Evolutionary conservation across 1,284 basidiomycete species (phyloP), one percentile per base, ranked within the genome.

Genomic region (Moniliella sp.): DNA sequence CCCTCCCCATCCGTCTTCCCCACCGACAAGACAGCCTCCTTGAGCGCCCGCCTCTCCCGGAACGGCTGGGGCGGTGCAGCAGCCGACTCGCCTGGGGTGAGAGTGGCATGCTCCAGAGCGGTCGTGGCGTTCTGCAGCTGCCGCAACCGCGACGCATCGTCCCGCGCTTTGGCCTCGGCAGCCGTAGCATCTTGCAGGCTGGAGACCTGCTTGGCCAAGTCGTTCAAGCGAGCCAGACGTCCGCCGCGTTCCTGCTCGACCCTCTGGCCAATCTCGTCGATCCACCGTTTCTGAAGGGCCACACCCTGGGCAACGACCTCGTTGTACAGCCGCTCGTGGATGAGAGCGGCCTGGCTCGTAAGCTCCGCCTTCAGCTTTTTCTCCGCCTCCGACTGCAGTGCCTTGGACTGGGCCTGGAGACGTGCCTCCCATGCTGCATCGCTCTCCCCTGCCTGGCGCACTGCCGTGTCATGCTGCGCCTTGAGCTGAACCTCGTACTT

Each of bases 191-290:
- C n/a, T n/a, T n/a, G n/a, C n/a, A n/a, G n/a, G n/a, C n/a, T n/a
- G n/a, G n/a, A n/a, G n/a, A 97, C 67, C 37, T 79, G 78, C 1
- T 77, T 74, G 10, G 83, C 76, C 34, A 99, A 74, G 58, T 86
- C 76, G 57, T 91, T 83, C 25, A 99, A 74, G 64, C 84, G 91
- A 39, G 83, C 79, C 7, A 97, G 70, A 39, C 88, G 77, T 12
- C 86, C 86, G 15, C 83, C 84, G 29, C 91, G 81, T 64, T 97
- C 91, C 55, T 83, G 73, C 64, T 99, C 88, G 36, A 97, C 88
- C 48, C 76, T 77, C 41, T 82, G 70, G 66, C 93, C 91, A 69
- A 97, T 77, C 35, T 93, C 83, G 28, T 80, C 74, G 37, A 94
- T 79, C 86, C 88, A 97, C 42, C 81, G 72, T 32, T 84, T 74